Evolutionary conservation across 208 protist species (phyloP).

Genomic region (Leishmania tropica): DNA sequence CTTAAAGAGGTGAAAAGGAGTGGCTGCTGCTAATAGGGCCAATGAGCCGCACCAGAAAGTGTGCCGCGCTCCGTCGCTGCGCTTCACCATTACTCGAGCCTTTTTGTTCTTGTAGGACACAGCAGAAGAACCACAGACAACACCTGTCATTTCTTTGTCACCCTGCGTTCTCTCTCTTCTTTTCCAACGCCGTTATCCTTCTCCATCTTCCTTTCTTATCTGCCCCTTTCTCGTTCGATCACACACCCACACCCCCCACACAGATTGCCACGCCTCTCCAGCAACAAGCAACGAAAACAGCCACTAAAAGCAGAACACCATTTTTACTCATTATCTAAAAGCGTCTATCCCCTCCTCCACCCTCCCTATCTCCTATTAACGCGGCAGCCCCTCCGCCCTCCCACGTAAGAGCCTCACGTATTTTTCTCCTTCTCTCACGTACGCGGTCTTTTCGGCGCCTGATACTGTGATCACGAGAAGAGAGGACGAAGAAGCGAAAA

Average conservation of each 20-base stretch:
- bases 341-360: background rate
- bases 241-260: background rate
- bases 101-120: background rate
- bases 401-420: background rate
- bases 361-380: background rate
- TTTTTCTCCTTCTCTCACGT: background rate
- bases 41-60: background rate
- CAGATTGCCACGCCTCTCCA: conserved; percentile 2
- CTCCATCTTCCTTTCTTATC: background rate
- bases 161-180: background rate
- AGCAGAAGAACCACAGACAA: background rate
- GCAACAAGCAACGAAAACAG: conserved; percentile 1
- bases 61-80: background rate
- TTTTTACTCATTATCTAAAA: conserved; percentile 6
- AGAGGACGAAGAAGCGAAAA: background rate
- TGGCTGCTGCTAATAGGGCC: background rate
- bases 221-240: background rate
- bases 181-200: background rate
- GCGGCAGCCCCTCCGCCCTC: background rate
- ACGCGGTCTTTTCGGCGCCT: background rate
- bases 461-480: background rate
- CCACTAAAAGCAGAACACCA: background rate
- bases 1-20: background rate
- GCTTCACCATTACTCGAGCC: background rate
- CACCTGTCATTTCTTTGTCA: background rate